Base-by-base conservation (phyloP, 2,329 filamentous ascomycete genomes). In the Xylariaceae sp. region DNA sequence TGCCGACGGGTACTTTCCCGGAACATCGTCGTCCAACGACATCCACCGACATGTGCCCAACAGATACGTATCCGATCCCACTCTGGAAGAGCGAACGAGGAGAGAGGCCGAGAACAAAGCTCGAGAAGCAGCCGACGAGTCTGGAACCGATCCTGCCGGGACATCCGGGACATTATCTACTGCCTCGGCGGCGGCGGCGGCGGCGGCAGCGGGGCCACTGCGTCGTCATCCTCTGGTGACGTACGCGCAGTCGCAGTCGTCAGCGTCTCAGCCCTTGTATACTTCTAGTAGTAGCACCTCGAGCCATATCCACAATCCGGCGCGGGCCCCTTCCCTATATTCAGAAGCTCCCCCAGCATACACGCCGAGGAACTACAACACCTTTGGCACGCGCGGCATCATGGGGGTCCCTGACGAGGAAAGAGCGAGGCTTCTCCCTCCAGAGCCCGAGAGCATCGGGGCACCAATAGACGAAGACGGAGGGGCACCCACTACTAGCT, bases 1-100 rank as follows among this genome's bases (percentile, higher is more conserved):
- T 27, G 66, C 69, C n/a, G 68, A 75, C 44, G 71, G 70, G 24
- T 73, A 72, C 63, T 74, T 74, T 53, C 61, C 63, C 50, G 59
- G n/a, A n/a, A n/a, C 64, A 12, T 63, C 64, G 9, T 65, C 63
- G 18, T 62, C 60, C 30, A 50, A 55, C 45, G 40, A 45, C 44
- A 64, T 68, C 9, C 70, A 69, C n/a, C n/a, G n/a, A 28, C 57
- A 54, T 40, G 65, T 74, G 11, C 70, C 71, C 29, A 66, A 72
- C 53, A 57, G 73, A 36, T 59, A 70, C 43, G 66, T 74, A 38
- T 59, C 64, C 45, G 71, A 76, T 44, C 70, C 71, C 32, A 70
- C 65, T 31, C 55, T 71, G 36, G 54, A 55, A 36, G 54, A 58
- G 45, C 45, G 32, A 31, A 30, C 41, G 35, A 53, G 61, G 45